phyloP scores from a whole-genome alignment of 257 asterid species.

The Catharanthus roseus region DNA sequence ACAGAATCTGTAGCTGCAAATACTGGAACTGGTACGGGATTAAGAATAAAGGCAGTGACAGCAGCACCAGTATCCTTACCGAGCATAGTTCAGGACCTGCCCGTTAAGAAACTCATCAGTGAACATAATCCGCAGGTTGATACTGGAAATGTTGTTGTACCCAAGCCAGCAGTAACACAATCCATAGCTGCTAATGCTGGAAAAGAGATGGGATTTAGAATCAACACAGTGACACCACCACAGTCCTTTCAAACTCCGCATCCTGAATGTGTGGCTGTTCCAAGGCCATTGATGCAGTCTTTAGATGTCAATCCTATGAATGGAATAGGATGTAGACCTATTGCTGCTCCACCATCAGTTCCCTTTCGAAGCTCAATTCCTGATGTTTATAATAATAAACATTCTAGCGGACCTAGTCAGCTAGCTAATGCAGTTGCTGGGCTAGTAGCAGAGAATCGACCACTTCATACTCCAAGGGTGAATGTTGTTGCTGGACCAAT shows the following conservation, averaged over 20 bases:
- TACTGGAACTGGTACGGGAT: neutral
- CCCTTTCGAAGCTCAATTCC: conserved; percentile 10
- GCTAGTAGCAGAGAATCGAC: neutral
- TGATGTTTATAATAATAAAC: neutral
- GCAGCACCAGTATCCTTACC: neutral
- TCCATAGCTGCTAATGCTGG: neutral
- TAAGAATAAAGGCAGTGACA: neutral
- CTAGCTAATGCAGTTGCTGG: neutral
- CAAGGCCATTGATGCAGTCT: neutral
- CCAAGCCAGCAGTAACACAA: conserved; percentile 1
- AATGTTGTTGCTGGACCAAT: neutral
- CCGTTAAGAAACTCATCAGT: neutral
- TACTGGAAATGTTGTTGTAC: conserved; percentile 1
- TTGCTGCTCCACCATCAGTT: conserved; percentile 1
- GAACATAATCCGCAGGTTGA: neutral
- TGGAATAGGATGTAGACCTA: neutral
- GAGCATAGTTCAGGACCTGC: neutral
- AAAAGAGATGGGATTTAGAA: neutral
- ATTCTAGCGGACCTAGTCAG: conserved; percentile 3
- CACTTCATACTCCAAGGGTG: neutral
- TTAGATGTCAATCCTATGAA: neutral
- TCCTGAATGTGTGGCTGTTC: neutral
- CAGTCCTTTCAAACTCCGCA: neutral
- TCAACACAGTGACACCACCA: neutral
- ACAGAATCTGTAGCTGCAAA: neutral